phyloP scores from a whole-genome alignment of 768 basidiomycete genomes.

The Leccinum imitatum region DNA sequence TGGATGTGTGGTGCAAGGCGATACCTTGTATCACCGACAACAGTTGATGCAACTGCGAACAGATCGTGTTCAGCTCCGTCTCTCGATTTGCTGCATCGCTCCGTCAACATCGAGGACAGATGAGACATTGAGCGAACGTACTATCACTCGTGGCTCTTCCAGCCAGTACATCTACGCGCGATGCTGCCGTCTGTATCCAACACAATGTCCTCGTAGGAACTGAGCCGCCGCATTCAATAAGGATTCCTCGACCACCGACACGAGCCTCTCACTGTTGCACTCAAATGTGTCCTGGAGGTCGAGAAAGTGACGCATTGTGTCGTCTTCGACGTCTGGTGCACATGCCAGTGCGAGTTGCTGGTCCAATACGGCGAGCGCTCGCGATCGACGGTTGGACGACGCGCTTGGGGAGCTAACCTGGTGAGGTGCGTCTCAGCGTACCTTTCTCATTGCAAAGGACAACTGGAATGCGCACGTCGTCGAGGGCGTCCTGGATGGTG shows the following conservation, averaged over 20 bases:
- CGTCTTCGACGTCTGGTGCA: conserved; percentile 41
- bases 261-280: conserved; percentile 63
- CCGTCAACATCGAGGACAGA: conserved; percentile 4
- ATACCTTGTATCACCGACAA: conserved; percentile 79
- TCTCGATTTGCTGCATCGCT: conserved; percentile 40
- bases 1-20: conserved; percentile 62
- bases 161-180: conserved; percentile 49
- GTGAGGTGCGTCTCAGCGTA: conserved; percentile 14
- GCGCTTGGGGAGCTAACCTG: conserved; percentile 67
- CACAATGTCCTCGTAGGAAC: conserved; percentile 66
- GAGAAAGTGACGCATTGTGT: conserved; percentile 54
- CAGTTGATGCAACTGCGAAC: conserved; percentile 54
- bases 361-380: conserved; percentile 58
- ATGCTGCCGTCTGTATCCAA: conserved; percentile 56
- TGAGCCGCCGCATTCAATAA: conserved; percentile 30
- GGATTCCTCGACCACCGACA: background rate
- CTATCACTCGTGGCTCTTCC: conserved; percentile 47
- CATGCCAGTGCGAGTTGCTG: conserved; percentile 52
- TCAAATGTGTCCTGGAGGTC: conserved; percentile 78
- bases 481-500: conserved; percentile 59
- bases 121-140: conserved; percentile 20
- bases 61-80: conserved; percentile 47
- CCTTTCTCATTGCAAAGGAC: background rate
- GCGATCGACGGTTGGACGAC: conserved; percentile 48
- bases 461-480: conserved; percentile 51